Evolutionary conservation across 1,139 yeast species (phyloP).

Genomic region (Wickerhamomyces sp.): DNA sequence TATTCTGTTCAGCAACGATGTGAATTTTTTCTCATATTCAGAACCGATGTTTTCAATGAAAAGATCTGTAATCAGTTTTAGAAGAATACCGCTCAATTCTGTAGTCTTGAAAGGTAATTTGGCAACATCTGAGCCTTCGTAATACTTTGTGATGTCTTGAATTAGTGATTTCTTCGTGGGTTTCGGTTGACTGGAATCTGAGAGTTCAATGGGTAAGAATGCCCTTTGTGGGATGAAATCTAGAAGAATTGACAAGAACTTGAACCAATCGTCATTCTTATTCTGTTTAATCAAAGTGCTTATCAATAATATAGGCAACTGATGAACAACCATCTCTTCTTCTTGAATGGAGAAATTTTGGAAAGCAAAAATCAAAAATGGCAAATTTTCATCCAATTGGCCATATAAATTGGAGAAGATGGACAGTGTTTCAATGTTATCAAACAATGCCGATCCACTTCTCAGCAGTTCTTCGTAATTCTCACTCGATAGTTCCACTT

Average conservation of each 20-base stretch:
- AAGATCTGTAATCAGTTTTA: conserved; percentile 32
- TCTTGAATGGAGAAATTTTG: conserved; percentile 69
- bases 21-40: conserved; percentile 24
- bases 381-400: conserved; percentile 32
- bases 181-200: conserved; percentile 15
- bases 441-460: conserved; percentile 68
- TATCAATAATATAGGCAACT: conserved; percentile 66
- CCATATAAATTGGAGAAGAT: conserved; percentile 65
- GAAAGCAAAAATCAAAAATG: conserved; percentile 53
- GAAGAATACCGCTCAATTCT: conserved; percentile 38
- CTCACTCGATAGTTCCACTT: conserved; percentile 18
- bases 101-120: conserved; percentile 40
- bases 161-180: conserved; percentile 21
- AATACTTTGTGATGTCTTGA: conserved; percentile 28
- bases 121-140: conserved; percentile 25
- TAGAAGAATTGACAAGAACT: conserved; percentile 35
- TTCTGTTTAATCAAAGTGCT: conserved; percentile 31
- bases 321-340: conserved; percentile 77
- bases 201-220: conserved; percentile 40
- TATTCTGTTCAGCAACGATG: conserved; percentile 38
- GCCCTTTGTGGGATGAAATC: conserved; percentile 57
- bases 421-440: conserved; percentile 72
- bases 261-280: conserved; percentile 26
- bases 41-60: conserved; percentile 27
- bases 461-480: conserved; percentile 40